Conservation (phyloP, 208 protist species). For the Kentomonas sorsogonicus region DNA sequence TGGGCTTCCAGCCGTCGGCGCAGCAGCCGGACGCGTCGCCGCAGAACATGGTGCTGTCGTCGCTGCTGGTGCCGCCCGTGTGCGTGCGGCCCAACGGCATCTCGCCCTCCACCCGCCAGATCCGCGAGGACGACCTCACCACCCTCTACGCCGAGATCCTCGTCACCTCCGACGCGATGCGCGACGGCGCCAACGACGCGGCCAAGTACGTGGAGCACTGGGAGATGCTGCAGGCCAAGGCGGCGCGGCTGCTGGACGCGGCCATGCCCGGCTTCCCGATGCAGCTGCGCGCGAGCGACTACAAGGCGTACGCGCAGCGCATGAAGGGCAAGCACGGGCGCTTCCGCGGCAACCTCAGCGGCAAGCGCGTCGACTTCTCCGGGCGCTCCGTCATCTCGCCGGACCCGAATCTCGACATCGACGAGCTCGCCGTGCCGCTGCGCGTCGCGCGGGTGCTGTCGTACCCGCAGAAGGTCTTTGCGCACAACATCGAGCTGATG, state of each 20-base stretch:
- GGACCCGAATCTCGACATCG: conserved; percentile 98
- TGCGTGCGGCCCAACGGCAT: conserved; percentile 95
- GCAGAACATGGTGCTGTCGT: conserved; percentile 90
- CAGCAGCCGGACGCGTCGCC: conserved; percentile 60
- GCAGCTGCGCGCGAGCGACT: conserved; percentile 50
- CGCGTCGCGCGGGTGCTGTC: conserved; percentile 96
- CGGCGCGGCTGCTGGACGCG: conserved; percentile 83
- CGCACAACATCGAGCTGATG: conserved; percentile 92
- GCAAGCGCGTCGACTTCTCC: conserved; percentile 99
- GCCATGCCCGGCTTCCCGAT: conserved; percentile 76
- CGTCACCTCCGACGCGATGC: conserved; percentile 72
- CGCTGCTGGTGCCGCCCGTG: conserved; percentile 96
- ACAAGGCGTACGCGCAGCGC: conserved; percentile 93
- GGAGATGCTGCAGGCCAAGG: conserved; percentile 95
- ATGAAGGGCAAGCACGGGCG: conserved; percentile 99
- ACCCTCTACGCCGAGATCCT: conserved; percentile 93
- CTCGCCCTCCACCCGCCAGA: conserved; percentile 26
- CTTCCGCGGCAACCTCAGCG: conserved; percentile 98
- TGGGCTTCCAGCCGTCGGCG: conserved; percentile 89
- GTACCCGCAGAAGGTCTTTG: conserved; percentile 96
- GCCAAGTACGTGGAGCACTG: conserved; percentile 90
- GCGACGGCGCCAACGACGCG: conserved; percentile 63
- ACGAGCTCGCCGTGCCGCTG: conserved; percentile 97
- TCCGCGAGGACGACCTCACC: conserved; percentile 99
- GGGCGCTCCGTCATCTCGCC: conserved; percentile 99